Conservation (phyloP, 1,284 basidiomycete genomes). For the Paramarasmius palmivorus region DNA sequence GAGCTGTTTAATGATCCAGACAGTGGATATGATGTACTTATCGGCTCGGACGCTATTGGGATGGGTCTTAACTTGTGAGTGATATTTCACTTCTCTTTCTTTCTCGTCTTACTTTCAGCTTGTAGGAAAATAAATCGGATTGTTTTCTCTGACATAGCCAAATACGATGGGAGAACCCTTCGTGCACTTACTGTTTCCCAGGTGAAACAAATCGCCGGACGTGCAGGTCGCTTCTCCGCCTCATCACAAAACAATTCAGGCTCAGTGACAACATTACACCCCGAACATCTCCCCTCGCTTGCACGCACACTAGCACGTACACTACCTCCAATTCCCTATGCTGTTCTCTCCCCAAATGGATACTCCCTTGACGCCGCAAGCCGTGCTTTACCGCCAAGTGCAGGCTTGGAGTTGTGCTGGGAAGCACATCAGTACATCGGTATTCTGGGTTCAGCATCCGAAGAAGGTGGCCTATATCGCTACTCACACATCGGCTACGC, state of each 20-base stretch:
- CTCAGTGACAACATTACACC: slow-evolving; percentile 72
- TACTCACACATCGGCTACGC: background rate
- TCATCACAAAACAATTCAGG: slow-evolving; percentile 61
- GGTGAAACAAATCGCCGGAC: slow-evolving; percentile 95
- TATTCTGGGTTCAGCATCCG: slow-evolving; percentile 19
- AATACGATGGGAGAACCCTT: slow-evolving; percentile 66
- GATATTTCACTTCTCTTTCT: slow-evolving; percentile 1
- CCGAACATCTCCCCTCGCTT: slow-evolving; percentile 69
- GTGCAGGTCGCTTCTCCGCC: slow-evolving; percentile 87
- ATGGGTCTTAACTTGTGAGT: slow-evolving; percentile 95
- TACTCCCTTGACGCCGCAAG: slow-evolving; percentile 26
- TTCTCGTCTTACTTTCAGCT: background rate
- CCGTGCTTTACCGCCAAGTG: slow-evolving; percentile 25
- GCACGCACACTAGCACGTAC: slow-evolving; percentile 41
- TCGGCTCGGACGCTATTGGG: slow-evolving; percentile 92
- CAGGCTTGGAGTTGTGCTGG: slow-evolving; percentile 22
- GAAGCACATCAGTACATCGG: background rate
- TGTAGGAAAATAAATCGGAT: slow-evolving; percentile 89
- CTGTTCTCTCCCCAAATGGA: slow-evolving; percentile 30
- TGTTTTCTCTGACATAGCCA: slow-evolving; percentile 78
- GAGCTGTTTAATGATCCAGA: slow-evolving; percentile 82
- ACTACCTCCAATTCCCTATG: slow-evolving; percentile 31
- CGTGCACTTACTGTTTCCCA: slow-evolving; percentile 72
- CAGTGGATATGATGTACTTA: slow-evolving; percentile 81
- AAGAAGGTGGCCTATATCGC: background rate